Evolutionary conservation across 352 stramenopile species (phyloP), one percentile per base, ranked within the genome.

Genomic region (Globisporangium spiculum): DNA sequence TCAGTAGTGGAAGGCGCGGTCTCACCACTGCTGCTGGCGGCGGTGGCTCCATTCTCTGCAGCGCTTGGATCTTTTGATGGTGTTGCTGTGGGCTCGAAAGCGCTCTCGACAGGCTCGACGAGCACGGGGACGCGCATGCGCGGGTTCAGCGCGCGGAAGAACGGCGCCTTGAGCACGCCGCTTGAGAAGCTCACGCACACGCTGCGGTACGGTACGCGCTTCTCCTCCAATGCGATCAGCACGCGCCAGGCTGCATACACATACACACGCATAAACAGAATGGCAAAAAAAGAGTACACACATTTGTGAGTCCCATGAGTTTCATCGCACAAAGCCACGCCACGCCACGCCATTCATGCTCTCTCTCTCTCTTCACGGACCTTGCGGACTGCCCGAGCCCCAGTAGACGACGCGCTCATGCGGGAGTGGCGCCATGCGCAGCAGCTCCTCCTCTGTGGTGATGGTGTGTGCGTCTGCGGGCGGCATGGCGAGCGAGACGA

Each of bases 101-200:
- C 27, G 14, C 20, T 54, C 2, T 86, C 80, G 9, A 79, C 67
- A 0, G 84, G 84, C 66, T 94, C 87, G 14, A 93, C 84, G 16
- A 93, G 82, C 66, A 94, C 84, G 20, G 87, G 87, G 62, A 94
- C 86, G 55, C 87, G 80, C 84, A 93, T 91, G 41, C 87, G 84
- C 50, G 87, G 87, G 68, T 94, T 94, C 1, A 94, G 70, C 44
- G 83, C 75, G 16, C 74, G 75, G 69, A 94, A 94, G 70, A 91
- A 91, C 22, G 83, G 72, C 60, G 87, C 77, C 71, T 94, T 94
- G 62, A 94, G 78, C 60, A 94, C 85, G 46, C 87, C 87, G 54
- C 87, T 94, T 0, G 84, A 91, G 75, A 94, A 94, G 38, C 83
- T 92, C 69, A 92, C 84, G 55, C 84, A 94, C 10, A 94, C 80